Base-by-base conservation (phyloP, 139 green algal genomes). In the Coccomyxa sp. region DNA sequence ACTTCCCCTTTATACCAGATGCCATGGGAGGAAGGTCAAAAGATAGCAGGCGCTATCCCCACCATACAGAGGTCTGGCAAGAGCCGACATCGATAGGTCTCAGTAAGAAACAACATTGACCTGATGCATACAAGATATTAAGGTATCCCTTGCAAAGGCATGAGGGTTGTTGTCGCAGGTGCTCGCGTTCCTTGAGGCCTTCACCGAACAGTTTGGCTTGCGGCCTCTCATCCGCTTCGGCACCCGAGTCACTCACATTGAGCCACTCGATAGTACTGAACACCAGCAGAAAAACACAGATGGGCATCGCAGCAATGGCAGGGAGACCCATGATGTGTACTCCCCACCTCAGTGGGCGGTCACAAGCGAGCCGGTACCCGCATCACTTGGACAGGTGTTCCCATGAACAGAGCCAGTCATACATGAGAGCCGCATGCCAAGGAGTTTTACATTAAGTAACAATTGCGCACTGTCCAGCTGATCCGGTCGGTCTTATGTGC, bases 1-100 rank as follows among this genome's bases (percentile, higher is more conserved):
- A 94, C 59, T 93, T 96, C 66, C 89, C 92, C 14, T 95, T 97
- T 77, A 45, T 45, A 32, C 68, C 28, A 15, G 28, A 58, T 51
- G 75, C 75, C 21, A 71, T 71, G 63, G 18, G 21, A 21, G 63
- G n/a, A 23, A 67, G 25, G 1, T 81, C 57, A 12, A 32, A 57
- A 25, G 91, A 92, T 77, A 21, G 51, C 15, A 67, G 91, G 66
- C 82, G 85, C 63, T 93, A 88, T 67, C 85, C 76, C 32, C 59
- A 31, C 13, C 88, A 92, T 30, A 57, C 83, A 13, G 88, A 91
- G 82, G 88, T 85, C 23, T 71, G 63, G 18, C 18, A 28, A 28
- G 63, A 71, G 63, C 18, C 21, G 1, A 21, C 63, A 25, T 16
- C 16, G 16, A 25, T 25, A 68, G 60, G 1, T 25, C 18, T 71